Conservation (phyloP, 306 rosid species). For the Malus sylvestris region DNA sequence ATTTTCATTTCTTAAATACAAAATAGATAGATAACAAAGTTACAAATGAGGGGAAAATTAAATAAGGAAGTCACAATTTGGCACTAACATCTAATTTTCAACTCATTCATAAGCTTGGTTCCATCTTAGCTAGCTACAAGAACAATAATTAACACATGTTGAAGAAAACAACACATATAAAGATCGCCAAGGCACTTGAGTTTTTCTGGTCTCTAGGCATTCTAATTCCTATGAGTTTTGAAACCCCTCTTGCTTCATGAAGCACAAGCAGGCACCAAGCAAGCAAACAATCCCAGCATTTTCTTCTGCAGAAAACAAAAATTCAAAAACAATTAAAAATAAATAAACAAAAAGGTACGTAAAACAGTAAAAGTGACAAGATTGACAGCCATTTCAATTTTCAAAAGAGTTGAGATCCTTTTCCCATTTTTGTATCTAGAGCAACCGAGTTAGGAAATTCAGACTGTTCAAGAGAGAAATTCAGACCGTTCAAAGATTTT, state of each 20-base stretch:
- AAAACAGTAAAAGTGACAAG: not conserved
- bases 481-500: no score
- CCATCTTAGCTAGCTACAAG: not conserved
- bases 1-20: not conserved
- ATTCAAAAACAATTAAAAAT: not conserved
- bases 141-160: not conserved
- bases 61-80: not conserved
- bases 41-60: not conserved
- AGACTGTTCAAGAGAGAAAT: no score
- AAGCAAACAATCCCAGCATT: slow-evolving; percentile 68
- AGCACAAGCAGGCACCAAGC: slow-evolving; percentile 73
- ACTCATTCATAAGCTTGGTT: not conserved
- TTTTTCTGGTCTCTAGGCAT: not conserved
- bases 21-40: not conserved
- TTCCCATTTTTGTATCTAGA: fast-evolving
- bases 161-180: not conserved
- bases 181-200: not conserved
- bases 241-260: slow-evolving; percentile 28
- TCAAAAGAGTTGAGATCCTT: no score
- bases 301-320: slow-evolving; percentile 45
- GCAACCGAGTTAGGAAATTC: fast-evolving
- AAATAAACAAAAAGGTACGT: not conserved
- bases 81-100: not conserved
- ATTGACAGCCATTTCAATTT: no score
- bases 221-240: not conserved